Evolutionary conservation across 768 basidiomycete species (phyloP), one percentile per base, ranked within the genome.

Genomic region (Hygrophorus pudorinus): DNA sequence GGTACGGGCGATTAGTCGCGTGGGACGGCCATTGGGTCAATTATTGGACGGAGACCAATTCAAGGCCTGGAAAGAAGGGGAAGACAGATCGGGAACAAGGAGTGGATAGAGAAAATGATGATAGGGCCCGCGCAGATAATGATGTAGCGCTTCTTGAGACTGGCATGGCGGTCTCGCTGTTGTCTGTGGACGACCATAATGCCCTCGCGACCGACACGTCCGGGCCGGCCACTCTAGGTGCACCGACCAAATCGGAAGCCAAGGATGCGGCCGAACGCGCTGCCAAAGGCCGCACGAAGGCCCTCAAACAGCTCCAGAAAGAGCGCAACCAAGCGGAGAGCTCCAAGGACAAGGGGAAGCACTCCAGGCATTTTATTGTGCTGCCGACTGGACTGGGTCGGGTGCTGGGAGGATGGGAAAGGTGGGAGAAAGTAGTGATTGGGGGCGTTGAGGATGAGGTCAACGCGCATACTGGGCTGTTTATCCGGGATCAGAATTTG

Each of bases 21-120:
- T 78, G 78, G 76, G 51, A 62, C 29, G 65, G 68, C n/a, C 35
- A 69, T 29, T 79, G 77, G 78, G 58, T 75, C 9, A 78, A 78
- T 55, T 79, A 75, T 50, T 80, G 73, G 73, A 78, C 75, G n/a
- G 62, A 67, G 41, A 75, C 75, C 0, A 42, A 58, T 8, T 53
- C 65, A 35, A 46, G 47, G 44, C 51, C 21, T 40, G 50, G n/a
- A 40, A 48, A 28, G 53, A 39, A 21, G 24, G 38, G 33, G 29
- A 28, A 35, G 33, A 18, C 18, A 3, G 16, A 18, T 11, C 11
- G 17, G 14, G 45, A 41, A 34, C 17, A 24, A 36, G 33, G 11
- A 32, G 31, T 9, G 7, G 29, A 17, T 17, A 20, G 21, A n/a
- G 7, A 24, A 24, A 3, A 24, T 24, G 24, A 24, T 7, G 24